Evolutionary conservation across 805 yeast genomes (phyloP), one percentile per base, ranked within the genome.

Genomic region (Kregervanrija fluxuum): DNA sequence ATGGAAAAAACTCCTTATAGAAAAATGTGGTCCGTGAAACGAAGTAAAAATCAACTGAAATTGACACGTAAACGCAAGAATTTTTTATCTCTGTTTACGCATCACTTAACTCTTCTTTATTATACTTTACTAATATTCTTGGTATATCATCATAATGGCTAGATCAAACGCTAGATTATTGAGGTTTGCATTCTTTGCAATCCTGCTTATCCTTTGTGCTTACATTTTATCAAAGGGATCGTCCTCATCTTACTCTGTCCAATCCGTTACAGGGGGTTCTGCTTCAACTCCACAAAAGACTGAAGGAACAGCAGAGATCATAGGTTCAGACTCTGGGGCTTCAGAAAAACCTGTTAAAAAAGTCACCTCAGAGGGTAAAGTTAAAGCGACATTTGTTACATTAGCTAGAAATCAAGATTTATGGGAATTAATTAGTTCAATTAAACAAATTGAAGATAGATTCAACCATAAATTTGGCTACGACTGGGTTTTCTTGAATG

Each of bases 401-500:
- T 70, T 86, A 54, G 93, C 90, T 11, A 73, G 95, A 67, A 85
- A 85, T 62, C 55, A 68, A n/a, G 95, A 86, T 59, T 62, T 86
- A 45, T 71, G 75, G 66, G 73, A 73, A 22, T 65, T 86, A 42
- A 66, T 78, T 38, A 75, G 69, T 31, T 79, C 95, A 8, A 83
- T 86, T 48, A 73, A 86, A 62, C 76, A 81, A 40, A 75, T 90
- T 44, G 97, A 91, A 66, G 97, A 89, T 63, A 73, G 96, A 50
- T 91, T 93, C 73, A 91, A 91, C 70, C 61, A 67, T 13, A 74
- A 85, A 40, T 90, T 68, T 67, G 74, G 85, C 51, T 91, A 91
- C 60, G 97, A 95, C 55, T 91, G 98, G 97, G 93, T 89, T 28
- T 93, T 91, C 64, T 71, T 91, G 55, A 91, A 91, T 64, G 96